phyloP scores from a whole-genome alignment of 192 early-diverging fungal species.

The Coemansia sp. region DNA sequence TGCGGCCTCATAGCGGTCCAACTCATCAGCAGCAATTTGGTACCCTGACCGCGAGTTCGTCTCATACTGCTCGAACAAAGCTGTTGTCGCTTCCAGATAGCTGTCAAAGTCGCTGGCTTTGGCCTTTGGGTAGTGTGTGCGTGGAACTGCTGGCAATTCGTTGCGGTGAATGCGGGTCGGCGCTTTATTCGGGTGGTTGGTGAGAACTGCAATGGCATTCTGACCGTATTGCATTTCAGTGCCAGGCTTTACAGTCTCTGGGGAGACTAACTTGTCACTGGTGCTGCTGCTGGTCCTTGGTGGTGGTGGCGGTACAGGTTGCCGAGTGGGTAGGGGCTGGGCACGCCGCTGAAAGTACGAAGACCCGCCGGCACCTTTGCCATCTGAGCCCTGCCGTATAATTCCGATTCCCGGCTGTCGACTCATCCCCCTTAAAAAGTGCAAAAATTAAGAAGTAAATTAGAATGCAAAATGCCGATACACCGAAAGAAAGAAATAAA shows the following conservation, averaged over 20 bases:
- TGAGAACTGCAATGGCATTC: constrained; percentile 55
- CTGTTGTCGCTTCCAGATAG: constrained; percentile 73
- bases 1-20: constrained; percentile 58
- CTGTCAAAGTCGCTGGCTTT: constrained; percentile 81
- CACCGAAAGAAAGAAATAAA: not conserved
- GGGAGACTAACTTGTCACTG: not conserved
- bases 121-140: constrained; percentile 60
- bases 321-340: constrained; percentile 29
- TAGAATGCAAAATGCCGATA: constrained; percentile 1
- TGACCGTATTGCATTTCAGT: constrained; percentile 27
- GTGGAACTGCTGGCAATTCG: constrained; percentile 55
- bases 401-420: constrained; percentile 53
- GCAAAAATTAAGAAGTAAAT: not conserved
- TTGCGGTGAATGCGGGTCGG: constrained; percentile 55
- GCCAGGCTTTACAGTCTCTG: not conserved
- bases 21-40: constrained; percentile 55
- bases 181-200: constrained; percentile 54
- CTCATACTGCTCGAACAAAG: constrained; percentile 82
- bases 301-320: not conserved
- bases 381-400: constrained; percentile 40
- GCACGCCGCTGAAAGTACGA: constrained; percentile 55
- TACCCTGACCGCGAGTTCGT: constrained; percentile 61
- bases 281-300: constrained; percentile 1
- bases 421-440: constrained; percentile 33
- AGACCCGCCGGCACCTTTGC: constrained; percentile 28